Conservation (phyloP, 2,329 filamentous ascomycete genomes). For the Allantophomopsis lycopodina region DNA sequence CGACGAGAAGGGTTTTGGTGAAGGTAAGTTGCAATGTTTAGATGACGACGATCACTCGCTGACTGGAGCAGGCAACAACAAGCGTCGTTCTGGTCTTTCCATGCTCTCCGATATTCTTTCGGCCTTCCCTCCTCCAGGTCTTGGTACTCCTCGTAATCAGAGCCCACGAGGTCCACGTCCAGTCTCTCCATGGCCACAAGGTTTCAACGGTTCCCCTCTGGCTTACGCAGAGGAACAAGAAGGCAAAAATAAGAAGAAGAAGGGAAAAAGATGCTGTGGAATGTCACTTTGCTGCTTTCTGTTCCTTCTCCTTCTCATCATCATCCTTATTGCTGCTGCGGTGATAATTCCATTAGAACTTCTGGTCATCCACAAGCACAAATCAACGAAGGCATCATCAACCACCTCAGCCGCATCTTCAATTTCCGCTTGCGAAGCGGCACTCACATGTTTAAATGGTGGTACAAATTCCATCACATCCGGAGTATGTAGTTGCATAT, state of each 20-base stretch:
- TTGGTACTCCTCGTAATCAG: constrained; percentile 24
- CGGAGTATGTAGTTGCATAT: constrained; percentile 71
- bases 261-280: constrained; percentile 62
- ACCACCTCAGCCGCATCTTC: constrained; percentile 9
- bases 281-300: constrained; percentile 71
- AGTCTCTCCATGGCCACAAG: constrained; percentile 19
- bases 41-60: background rate
- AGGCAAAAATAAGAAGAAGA: constrained; percentile 16
- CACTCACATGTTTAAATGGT: constrained; percentile 61
- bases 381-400: constrained; percentile 7
- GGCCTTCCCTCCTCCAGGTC: constrained; percentile 48
- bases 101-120: constrained; percentile 44
- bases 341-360: constrained; percentile 64
- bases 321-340: constrained; percentile 67
- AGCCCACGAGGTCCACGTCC: constrained; percentile 24
- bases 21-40: background rate
- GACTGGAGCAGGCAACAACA: constrained; percentile 1
- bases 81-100: constrained; percentile 24
- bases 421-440: constrained; percentile 39
- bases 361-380: constrained; percentile 41
- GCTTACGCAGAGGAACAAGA: constrained; percentile 1
- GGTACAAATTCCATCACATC: constrained; percentile 60
- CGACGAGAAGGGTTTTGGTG: constrained; percentile 19
- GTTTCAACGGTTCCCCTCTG: constrained; percentile 2
- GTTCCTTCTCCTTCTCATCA: constrained; percentile 44